Conservation (phyloP, 176 grass and related monocot genomes). For the Eremochloa ophiuroides region DNA sequence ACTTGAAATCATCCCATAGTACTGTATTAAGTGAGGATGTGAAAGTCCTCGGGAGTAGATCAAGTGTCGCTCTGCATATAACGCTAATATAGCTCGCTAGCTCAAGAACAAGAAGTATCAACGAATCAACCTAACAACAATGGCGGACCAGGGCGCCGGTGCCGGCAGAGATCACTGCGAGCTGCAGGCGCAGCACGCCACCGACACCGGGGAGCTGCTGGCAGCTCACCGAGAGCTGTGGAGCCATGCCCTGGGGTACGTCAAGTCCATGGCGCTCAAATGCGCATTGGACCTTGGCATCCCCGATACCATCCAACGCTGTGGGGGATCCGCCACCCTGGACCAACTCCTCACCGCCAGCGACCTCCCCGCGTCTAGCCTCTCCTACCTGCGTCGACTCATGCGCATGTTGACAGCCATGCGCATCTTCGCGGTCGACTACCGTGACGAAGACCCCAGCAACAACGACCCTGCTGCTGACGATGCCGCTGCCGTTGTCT, state of each 20-base stretch:
- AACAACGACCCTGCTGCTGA: not conserved
- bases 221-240: not conserved
- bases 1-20: too few species aligned
- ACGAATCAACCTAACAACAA: too few species aligned
- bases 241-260: not conserved
- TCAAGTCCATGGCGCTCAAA: not conserved
- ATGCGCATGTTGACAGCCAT: not conserved
- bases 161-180: too few species aligned
- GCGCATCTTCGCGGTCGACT: not conserved
- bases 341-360: not conserved
- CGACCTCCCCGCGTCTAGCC: not conserved
- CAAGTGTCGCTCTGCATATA: too few species aligned
- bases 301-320: not conserved
- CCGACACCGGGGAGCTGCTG: not conserved
- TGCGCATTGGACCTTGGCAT: not conserved
- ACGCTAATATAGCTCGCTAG: too few species aligned
- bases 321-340: not conserved
- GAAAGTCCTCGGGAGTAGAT: too few species aligned
- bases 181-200: not conserved
- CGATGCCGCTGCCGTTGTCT: not conserved
- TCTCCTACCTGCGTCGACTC: not conserved
- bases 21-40: too few species aligned
- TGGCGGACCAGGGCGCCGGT: too few species aligned
- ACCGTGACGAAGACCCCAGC: not conserved
- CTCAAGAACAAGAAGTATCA: too few species aligned